phyloP scores from a whole-genome alignment of 495 filamentous ascomycete species.

The Clavariopsis aquatica region DNA sequence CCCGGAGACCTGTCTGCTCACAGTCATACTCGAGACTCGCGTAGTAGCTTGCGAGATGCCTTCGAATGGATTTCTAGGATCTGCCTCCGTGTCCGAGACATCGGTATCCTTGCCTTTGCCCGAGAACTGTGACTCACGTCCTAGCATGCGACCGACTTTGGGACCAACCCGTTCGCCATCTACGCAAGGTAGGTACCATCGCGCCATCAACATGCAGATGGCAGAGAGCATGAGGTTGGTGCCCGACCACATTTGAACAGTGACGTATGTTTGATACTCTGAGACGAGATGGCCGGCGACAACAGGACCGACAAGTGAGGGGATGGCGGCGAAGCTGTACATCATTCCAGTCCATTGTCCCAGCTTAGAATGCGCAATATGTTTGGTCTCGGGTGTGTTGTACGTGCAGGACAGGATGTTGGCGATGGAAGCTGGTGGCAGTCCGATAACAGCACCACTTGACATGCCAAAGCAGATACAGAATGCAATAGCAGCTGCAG shows the following conservation, averaged over 20 bases:
- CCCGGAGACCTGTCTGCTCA: background rate
- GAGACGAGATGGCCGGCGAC: constrained; percentile 46
- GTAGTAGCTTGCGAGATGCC: constrained; percentile 19
- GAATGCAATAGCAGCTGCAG: constrained; percentile 45
- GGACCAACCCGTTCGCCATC: constrained; percentile 18
- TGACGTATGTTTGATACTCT: constrained; percentile 31
- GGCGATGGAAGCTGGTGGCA: constrained; percentile 48
- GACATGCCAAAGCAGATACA: constrained; percentile 47
- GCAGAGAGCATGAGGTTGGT: constrained; percentile 35
- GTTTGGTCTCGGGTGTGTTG: constrained; percentile 16
- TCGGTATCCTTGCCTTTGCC: background rate
- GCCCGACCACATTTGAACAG: constrained; percentile 45
- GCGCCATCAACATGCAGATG: constrained; percentile 38
- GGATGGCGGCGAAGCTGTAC: constrained; percentile 45
- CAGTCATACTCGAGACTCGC: constrained; percentile 6
- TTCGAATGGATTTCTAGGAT: background rate
- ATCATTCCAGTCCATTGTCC: constrained; percentile 54
- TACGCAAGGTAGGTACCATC: constrained; percentile 22
- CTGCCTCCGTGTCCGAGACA: constrained; percentile 7
- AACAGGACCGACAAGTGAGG: constrained; percentile 46
- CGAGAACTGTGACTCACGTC: background rate
- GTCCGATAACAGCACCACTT: constrained; percentile 47
- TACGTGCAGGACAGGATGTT: constrained; percentile 43
- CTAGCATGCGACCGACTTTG: constrained; percentile 10
- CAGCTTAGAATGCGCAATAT: constrained; percentile 37